Conservation (phyloP, 495 filamentous ascomycete genomes). For the Penicillium canariense region DNA sequence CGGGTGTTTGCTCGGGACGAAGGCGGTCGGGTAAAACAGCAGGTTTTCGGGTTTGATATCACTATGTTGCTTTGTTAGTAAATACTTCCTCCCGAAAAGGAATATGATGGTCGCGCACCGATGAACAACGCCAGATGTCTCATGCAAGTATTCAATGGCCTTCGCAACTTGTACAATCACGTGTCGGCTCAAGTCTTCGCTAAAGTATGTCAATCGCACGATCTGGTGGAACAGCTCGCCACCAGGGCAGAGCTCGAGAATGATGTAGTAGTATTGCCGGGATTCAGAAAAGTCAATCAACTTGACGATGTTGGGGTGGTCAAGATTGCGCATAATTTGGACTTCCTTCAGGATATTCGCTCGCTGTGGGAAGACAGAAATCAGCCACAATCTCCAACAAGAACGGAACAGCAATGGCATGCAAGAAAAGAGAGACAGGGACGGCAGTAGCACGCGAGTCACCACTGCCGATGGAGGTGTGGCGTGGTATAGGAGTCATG, state of each 20-base stretch:
- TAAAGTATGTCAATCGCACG: slow-evolving; percentile 96
- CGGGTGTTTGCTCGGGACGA: slow-evolving; percentile 75
- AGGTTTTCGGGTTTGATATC: slow-evolving; percentile 99
- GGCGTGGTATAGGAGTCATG: slow-evolving; percentile 32
- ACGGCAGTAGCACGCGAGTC: slow-evolving; percentile 2
- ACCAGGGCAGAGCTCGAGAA: slow-evolving; percentile 91
- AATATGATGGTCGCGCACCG: slow-evolving; percentile 60
- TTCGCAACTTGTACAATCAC: slow-evolving; percentile 93
- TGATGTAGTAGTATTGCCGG: slow-evolving; percentile 92
- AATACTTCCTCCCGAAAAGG: neutral
- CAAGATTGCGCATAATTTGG: slow-evolving; percentile 94
- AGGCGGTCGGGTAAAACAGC: slow-evolving; percentile 81
- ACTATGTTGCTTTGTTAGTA: slow-evolving; percentile 45
- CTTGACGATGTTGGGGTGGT: slow-evolving; percentile 93
- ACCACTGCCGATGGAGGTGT: slow-evolving; percentile 15
- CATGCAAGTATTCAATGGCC: slow-evolving; percentile 90
- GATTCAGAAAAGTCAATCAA: slow-evolving; percentile 93
- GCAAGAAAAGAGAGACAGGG: slow-evolving; percentile 6
- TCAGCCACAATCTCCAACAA: slow-evolving; percentile 6
- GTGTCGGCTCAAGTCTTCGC: slow-evolving; percentile 90
- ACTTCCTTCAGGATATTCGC: slow-evolving; percentile 98
- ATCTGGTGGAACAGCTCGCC: slow-evolving; percentile 99
- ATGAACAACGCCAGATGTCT: slow-evolving; percentile 92
- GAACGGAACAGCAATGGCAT: neutral
- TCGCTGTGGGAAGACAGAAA: slow-evolving; percentile 54